Conservation (phyloP, 225 moss, liverwort and hornwort species). For the Bryum argenteum region DNA sequence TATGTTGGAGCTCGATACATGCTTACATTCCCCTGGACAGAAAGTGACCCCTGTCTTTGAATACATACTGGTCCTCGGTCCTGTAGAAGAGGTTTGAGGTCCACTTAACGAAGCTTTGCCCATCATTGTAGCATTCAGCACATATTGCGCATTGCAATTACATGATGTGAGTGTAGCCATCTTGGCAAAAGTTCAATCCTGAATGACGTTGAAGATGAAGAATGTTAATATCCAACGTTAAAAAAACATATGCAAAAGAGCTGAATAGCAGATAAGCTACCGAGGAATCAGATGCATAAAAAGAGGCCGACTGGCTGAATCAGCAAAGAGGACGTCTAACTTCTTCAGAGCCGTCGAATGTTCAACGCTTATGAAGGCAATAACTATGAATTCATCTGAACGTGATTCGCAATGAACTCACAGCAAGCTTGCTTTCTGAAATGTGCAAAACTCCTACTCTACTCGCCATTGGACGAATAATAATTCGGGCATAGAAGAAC, state of each 20-base stretch:
- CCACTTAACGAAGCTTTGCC: conserved; percentile 26
- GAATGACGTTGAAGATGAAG: conserved; percentile 18
- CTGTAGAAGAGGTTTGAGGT: conserved; percentile 1
- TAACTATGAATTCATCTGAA: background rate
- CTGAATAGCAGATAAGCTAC: background rate
- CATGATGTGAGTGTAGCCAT: conserved; percentile 32
- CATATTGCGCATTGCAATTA: conserved; percentile 36
- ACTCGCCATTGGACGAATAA: too few species aligned
- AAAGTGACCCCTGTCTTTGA: conserved; percentile 19
- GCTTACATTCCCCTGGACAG: conserved; percentile 22
- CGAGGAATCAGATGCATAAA: conserved; percentile 15
- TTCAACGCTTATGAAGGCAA: background rate
- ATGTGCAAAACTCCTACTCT: background rate
- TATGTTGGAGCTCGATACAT: conserved; percentile 18
- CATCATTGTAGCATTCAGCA: conserved; percentile 37
- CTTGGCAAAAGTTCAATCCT: conserved; percentile 34
- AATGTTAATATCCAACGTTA: conserved; percentile 5
- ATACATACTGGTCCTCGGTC: conserved; percentile 28
- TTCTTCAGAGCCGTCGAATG: background rate
- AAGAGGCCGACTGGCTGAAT: conserved; percentile 5
- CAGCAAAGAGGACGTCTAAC: conserved; percentile 10
- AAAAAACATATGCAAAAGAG: conserved; percentile 2
- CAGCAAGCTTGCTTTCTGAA: background rate
- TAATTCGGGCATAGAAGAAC: conserved; percentile 3
- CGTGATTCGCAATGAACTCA: conserved; percentile 9